Evolutionary conservation across 495 filamentous ascomycete species (phyloP), one percentile per base, ranked within the genome.

Genomic region (Cercophora sp.): DNA sequence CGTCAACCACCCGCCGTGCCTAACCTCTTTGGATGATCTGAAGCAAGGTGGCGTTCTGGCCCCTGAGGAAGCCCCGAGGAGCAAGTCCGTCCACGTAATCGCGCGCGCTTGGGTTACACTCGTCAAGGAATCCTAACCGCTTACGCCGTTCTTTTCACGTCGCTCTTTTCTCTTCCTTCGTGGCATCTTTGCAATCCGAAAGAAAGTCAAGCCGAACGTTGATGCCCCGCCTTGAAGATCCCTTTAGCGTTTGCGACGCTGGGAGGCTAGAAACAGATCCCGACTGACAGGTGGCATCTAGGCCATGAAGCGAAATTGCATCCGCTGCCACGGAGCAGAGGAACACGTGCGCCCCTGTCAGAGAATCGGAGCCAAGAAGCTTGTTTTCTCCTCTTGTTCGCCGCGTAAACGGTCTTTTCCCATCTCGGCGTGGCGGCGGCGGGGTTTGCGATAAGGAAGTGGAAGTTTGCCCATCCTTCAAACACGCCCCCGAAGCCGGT

Each of bases 271-370:
- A n/a, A n/a, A n/a, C n/a, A n/a, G n/a, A n/a, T n/a, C n/a, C n/a
- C 50, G 49, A 22, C 27, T 23, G 47, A 41, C 51, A 29, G 47
- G 52, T 53, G 58, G 46, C 52, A 26, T 45, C 29, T 32, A 32
- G 22, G 40, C 40, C 22, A 32, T 29, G 44, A 67, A 67, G 61
- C 64, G 64, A 67, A 61, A 67, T 67, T 64, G 54, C 61, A 56
- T 37, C 64, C 61, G 58, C 44, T 45, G 50, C 61, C 48, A 58
- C 61, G 61, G 61, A 40, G 45, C 49, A 37, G 31, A 24, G n/a
- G 20, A 34, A 56, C 60, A 54, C 55, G 37, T 47, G 48, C 31
- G 13, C 60, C 57, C 58, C 56, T 64, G 61, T 60, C 49, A 48
- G 46, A 52, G 46, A 52, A 36, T 34, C 34, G 42, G 32, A 52